Conservation (phyloP, 768 basidiomycete genomes). For the Coprinopsis strossmayeri region DNA sequence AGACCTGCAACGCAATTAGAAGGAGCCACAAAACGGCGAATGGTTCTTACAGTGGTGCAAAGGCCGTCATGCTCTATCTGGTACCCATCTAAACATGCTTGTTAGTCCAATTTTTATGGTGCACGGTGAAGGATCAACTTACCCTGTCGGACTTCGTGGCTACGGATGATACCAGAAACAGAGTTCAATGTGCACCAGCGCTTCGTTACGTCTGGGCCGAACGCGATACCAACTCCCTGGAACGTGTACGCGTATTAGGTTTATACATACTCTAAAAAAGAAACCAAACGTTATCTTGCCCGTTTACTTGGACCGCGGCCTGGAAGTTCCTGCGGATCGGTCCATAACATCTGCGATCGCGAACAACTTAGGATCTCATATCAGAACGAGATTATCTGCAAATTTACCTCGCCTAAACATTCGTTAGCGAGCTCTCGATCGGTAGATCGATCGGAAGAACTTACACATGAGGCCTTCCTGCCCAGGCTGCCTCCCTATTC, state of each 20-base stretch:
- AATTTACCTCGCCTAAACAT: conserved; percentile 54
- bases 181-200: conserved; percentile 85
- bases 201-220: conserved; percentile 91
- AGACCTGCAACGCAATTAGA: conserved; percentile 45
- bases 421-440: conserved; percentile 10
- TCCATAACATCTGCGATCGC: conserved; percentile 76
- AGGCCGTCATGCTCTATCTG: conserved; percentile 91
- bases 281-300: conserved; percentile 35
- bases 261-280: conserved; percentile 6
- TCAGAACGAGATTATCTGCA: background rate
- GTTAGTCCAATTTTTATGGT: background rate
- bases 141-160: conserved; percentile 95
- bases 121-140: conserved; percentile 14
- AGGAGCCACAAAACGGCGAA: background rate
- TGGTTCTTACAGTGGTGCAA: conserved; percentile 72
- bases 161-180: conserved; percentile 85
- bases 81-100: conserved; percentile 64
- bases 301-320: conserved; percentile 97
- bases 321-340: conserved; percentile 83
- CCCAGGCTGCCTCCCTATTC: conserved; percentile 87
- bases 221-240: conserved; percentile 91
- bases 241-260: conserved; percentile 11
- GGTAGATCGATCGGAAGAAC: conserved; percentile 22
- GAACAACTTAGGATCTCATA: conserved; percentile 7
- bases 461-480: conserved; percentile 93